Evolutionary conservation across 2,329 filamentous ascomycete species (phyloP), one percentile per base, ranked within the genome.

Genomic region (Colletotrichum spaethianum): DNA sequence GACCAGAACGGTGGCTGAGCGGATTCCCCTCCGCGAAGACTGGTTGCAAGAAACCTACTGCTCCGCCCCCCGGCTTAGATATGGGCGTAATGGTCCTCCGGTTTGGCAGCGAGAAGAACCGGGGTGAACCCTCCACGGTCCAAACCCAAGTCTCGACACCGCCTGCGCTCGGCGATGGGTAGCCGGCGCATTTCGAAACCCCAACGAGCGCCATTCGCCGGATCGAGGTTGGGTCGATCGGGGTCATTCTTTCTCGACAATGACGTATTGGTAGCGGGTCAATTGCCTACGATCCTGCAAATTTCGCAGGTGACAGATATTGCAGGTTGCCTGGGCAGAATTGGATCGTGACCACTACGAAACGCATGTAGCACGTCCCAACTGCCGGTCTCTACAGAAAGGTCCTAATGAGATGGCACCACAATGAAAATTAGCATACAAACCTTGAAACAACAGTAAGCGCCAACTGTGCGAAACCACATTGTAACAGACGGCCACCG

Each of bases 401-500:
- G 18, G 4, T 6, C 18, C 42, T 20, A 18, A 20, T n/a, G 4
- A 44, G 20, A 20, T 44, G 20, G 18, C 42, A 18, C 42, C 42
- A 18, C 36, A 52, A 70, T 70, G 63, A 63, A 63, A 70, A 38
- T 59, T 66, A 42, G 26, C 31, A 50, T 33, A 20, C 28, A 46
- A 70, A 59, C 67, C 62, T 70, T 70, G 67, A 55, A 53, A 59
- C 4, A 63, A 66, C 67, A 33, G 33, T 50, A 59, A 52, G 12
- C 16, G 12, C 56, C 38, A 36, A 36, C 11, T 36, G 33, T 36
- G 33, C 33, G 33, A 36, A 23, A 20, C 14, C 48, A 28, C 5
- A 2, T 6, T 14, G 23, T 31, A 6, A 16, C 26, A 20, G 48
- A 28, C 16, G 23, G 4, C 8, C 7, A 3, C n/a, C 12, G 8